These are phyloP conservation scores for Fallopia convolvulus DNA, from an alignment of 148 eudicot genomes.

Conservation along the genomic window DNA sequence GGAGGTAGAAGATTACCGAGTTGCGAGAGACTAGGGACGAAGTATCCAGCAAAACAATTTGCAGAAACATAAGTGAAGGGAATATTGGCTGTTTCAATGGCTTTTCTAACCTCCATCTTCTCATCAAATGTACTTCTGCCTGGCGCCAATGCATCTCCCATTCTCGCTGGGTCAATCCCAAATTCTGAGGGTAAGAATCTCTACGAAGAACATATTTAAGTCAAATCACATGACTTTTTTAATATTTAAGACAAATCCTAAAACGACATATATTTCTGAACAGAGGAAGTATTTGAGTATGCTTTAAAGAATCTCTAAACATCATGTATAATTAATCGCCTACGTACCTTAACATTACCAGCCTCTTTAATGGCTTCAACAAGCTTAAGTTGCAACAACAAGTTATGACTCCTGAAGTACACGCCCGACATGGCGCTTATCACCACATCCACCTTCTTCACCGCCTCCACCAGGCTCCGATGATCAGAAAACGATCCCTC, in stretches of 20 bases:
- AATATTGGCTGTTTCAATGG: conserved; percentile 37
- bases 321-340: too few species aligned
- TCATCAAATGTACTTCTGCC: conserved; percentile 37
- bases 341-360: conserved; percentile 3
- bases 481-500: conserved; percentile 5
- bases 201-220: conserved; percentile 5
- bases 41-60: conserved; percentile 43
- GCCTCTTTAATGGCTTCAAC: conserved; percentile 7
- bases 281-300: too few species aligned
- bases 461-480: background rate
- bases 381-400: background rate
- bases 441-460: background rate
- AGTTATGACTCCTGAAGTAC: background rate
- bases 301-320: too few species aligned
- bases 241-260: too few species aligned
- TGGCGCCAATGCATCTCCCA: conserved; percentile 33
- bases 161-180: conserved; percentile 39
- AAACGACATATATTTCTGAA: too few species aligned
- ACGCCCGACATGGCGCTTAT: conserved; percentile 8
- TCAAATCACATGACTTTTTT: too few species aligned
- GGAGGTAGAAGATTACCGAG: conserved; percentile 34
- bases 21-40: conserved; percentile 34
- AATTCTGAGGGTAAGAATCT: conserved; percentile 59
- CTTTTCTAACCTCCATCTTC: conserved; percentile 36
- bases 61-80: conserved; percentile 48